Base-by-base conservation (phyloP, 148 eudicot species). In the Agrostemma githago region DNA sequence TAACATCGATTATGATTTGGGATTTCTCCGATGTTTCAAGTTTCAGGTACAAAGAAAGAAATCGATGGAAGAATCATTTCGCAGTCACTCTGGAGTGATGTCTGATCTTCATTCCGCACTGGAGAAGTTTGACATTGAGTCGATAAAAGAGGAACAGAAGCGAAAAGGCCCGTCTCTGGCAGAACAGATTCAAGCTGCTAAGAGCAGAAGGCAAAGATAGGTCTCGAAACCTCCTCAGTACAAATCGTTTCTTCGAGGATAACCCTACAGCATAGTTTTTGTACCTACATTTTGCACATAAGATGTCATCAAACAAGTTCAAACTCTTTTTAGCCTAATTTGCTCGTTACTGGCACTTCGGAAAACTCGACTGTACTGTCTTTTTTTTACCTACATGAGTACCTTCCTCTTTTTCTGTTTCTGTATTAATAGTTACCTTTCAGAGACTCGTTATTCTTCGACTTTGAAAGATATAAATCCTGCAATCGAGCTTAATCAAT, bases 181-280 rank as follows among this genome's bases (percentile, higher is more conserved):
- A 37, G 98, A 94, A 76, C 97, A 91, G 75, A 94, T 94, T 68
- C 91, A 79, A 71, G 88, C 86, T 75, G 94, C 92, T 44, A 93
- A 91, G 84, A 86, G 76, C 74, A 86, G 70, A 81, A 84, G 89
- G 78, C 66, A 20, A 19, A 76, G 51, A 61, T 8, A 15, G 34
- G 72, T 43, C 51, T 40, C 40, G 60, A 42, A 17, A 14, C 11
- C 8, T 60, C 72, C 62, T 43, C 48, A 9, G 62, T 59, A 63
- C 21, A 40, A 64, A 46, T 46, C 34, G 20, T 8, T 41, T 46
- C 12, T 37, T 70, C 41, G 58, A 41, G 68, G 48, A 40, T 19
- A 11, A 48, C 46, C 46, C 71, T 68, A 16, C 10, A 16, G 40
- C 59, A 11, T 48, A 69, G n/a, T 11, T n/a, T 51, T 68, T 68